Evolutionary conservation across 2,329 filamentous ascomycete species (phyloP).

Genomic region (Coniochaeta ligniaria): DNA sequence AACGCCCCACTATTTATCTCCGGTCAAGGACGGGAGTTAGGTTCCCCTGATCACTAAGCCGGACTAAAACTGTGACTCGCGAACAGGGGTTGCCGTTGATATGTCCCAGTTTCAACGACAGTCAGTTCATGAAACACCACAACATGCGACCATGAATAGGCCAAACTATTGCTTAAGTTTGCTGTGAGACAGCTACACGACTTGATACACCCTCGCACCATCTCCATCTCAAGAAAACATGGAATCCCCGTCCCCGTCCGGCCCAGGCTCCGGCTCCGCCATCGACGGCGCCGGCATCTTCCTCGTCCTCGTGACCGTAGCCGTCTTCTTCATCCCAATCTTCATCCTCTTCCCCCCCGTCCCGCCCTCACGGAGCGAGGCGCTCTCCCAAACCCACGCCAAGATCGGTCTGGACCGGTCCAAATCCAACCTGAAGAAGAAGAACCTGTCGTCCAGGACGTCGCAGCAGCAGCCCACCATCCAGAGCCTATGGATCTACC

Average conservation of each 20-base stretch:
- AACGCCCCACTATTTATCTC: too few species aligned
- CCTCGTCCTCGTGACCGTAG: slow-evolving; percentile 34
- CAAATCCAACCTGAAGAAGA: slow-evolving; percentile 27
- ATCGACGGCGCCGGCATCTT: slow-evolving; percentile 23
- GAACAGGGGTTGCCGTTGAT: too few species aligned
- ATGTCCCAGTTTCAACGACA: too few species aligned
- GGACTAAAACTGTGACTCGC: too few species aligned
- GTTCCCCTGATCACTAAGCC: too few species aligned
- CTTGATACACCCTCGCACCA: too few species aligned
- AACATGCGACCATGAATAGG: too few species aligned
- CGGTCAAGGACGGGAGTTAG: too few species aligned
- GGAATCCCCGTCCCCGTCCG: not conserved
- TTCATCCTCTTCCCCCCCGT: slow-evolving; percentile 49
- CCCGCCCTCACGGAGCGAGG: slow-evolving; percentile 43
- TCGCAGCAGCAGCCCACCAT: not conserved
- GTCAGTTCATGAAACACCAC: too few species aligned
- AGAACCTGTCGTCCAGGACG: slow-evolving; percentile 10
- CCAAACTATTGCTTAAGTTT: too few species aligned
- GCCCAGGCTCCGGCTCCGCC: not conserved
- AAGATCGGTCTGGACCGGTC: slow-evolving; percentile 33
- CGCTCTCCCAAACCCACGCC: slow-evolving; percentile 46
- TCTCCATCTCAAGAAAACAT: not conserved
- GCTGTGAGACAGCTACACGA: too few species aligned
- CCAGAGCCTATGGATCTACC: slow-evolving; percentile 70
- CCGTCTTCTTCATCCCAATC: slow-evolving; percentile 46